Conservation (phyloP, 2,329 filamentous ascomycete species). For the Colletotrichum musae region DNA sequence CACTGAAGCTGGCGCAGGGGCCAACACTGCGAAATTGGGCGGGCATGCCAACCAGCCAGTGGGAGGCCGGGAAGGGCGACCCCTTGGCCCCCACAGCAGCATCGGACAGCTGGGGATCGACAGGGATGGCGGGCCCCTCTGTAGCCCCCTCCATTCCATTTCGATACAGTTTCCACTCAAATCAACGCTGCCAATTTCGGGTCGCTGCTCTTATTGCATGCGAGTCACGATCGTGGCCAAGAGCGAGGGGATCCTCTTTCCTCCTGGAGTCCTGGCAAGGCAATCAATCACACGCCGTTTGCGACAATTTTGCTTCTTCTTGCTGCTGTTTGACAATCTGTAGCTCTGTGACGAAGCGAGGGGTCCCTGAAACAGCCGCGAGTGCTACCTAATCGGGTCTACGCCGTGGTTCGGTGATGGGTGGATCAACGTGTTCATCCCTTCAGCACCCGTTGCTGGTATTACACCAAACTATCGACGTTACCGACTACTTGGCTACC, state of each 20-base stretch:
- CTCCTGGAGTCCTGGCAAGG: too few species aligned
- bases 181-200: conserved; percentile 8
- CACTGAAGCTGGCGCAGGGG: conserved; percentile 23
- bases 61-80: not conserved
- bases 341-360: conserved; percentile 32
- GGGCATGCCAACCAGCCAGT: conserved; percentile 6
- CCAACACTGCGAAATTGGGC: conserved; percentile 1
- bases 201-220: not conserved
- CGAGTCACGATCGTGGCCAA: conserved; percentile 15
- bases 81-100: conserved; percentile 16
- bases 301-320: not conserved
- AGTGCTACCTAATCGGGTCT: conserved; percentile 4
- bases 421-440: conserved; percentile 26
- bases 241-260: not conserved
- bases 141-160: conserved; percentile 13
- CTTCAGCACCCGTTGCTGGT: conserved; percentile 19
- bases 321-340: conserved; percentile 20
- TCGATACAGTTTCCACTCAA: conserved; percentile 6
- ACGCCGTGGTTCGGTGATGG: not conserved
- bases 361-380: conserved; percentile 34
- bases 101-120: conserved; percentile 7
- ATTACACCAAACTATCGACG: conserved; percentile 6
- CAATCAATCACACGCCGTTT: not conserved
- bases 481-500: not conserved
- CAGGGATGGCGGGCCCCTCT: conserved; percentile 21